These are phyloP conservation scores for Russula ochroleuca DNA, from an alignment of 768 basidiomycete genomes.

Conservation along the genomic window DNA sequence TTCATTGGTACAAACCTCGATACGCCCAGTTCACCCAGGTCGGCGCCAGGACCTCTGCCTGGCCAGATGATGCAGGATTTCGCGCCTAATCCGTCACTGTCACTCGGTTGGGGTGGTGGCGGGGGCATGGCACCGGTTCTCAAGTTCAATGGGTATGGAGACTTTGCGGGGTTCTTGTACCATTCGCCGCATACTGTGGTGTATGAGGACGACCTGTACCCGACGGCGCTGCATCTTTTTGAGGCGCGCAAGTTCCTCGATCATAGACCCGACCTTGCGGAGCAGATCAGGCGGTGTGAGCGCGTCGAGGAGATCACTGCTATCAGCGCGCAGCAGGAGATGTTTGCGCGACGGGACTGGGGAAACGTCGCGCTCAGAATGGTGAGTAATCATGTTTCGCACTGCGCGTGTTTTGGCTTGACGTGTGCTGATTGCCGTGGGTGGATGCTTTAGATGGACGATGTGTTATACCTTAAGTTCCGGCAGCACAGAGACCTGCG, in stretches of 20 bases:
- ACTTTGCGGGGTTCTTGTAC: slow-evolving; percentile 53
- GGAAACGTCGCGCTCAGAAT: slow-evolving; percentile 44
- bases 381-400: slow-evolving; percentile 38
- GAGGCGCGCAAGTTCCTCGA: slow-evolving; percentile 69
- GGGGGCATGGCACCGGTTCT: slow-evolving; percentile 15
- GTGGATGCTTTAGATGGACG: slow-evolving; percentile 51
- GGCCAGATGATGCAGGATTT: background rate
- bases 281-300: slow-evolving; percentile 48
- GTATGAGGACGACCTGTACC: slow-evolving; percentile 53
- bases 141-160: slow-evolving; percentile 36
- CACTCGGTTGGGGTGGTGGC: slow-evolving; percentile 9
- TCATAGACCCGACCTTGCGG: slow-evolving; percentile 47
- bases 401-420: too few species aligned
- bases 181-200: slow-evolving; percentile 61
- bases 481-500: slow-evolving; percentile 62
- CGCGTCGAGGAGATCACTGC: slow-evolving; percentile 39
- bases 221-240: slow-evolving; percentile 68
- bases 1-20: background rate
- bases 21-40: background rate
- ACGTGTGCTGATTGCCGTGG: background rate
- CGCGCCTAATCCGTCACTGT: too few species aligned
- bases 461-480: slow-evolving; percentile 64
- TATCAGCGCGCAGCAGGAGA: slow-evolving; percentile 33
- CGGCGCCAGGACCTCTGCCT: too few species aligned
- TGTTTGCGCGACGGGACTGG: slow-evolving; percentile 53